These are phyloP conservation scores for Anisodus acutangulus DNA, from an alignment of 257 asterid species.

Conservation along the genomic window DNA sequence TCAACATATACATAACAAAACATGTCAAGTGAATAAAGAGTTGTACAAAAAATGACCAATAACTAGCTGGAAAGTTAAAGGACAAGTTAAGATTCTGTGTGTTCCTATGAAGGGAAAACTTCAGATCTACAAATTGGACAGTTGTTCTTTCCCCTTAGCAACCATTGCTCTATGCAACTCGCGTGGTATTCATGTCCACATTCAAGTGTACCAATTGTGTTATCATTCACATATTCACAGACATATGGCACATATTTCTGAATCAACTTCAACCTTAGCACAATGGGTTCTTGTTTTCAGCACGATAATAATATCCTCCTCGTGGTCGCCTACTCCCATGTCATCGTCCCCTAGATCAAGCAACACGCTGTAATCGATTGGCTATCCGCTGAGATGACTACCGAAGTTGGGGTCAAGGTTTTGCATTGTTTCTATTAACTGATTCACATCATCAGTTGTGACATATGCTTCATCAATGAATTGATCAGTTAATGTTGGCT, in stretches of 20 bases:
- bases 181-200: neutral
- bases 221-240: neutral
- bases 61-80: neutral
- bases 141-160: neutral
- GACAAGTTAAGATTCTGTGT: neutral
- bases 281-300: neutral
- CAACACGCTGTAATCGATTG: neutral
- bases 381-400: too few species aligned
- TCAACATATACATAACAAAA: neutral
- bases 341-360: neutral
- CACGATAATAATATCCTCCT: neutral
- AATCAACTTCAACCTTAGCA: neutral
- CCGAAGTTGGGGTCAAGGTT: too few species aligned
- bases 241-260: constrained; percentile 17
- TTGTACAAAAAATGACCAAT: neutral
- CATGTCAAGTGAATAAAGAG: neutral
- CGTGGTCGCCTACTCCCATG: neutral
- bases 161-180: neutral
- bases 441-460: neutral
- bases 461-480: neutral
- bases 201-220: neutral
- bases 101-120: neutral
- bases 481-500: too few species aligned
- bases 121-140: constrained; percentile 21
- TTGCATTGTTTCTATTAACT: too few species aligned